Base-by-base conservation (phyloP, 1,139 yeast species). In the Taiozyma sp. region DNA sequence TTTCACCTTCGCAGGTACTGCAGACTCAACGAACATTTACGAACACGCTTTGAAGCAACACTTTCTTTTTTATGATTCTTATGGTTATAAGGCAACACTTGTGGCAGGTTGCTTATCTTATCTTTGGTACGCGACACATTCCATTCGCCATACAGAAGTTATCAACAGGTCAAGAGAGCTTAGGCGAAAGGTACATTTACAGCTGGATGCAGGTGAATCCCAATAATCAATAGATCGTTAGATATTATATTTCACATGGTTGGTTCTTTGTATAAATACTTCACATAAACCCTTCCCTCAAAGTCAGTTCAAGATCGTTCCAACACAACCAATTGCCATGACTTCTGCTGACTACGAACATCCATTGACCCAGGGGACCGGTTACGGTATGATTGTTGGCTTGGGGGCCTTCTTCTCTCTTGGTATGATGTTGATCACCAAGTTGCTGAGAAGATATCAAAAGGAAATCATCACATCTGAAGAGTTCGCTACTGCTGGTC, bases 341-440 rank as follows among this genome's bases (percentile, higher is more conserved):
- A n/a, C 36, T 32, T 5, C 36, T 14, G 22, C 41, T 38, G 41
- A 38, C 14, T 22, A 19, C 14, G 41, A 38, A 38, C 41, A 38
- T 28, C 64, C 64, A 14, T 53, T 55, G 27, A 54, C 65, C 6
- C 58, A 62, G 45, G 59, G 63, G 7, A 92, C 87, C n/a, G 97
- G 97, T n/a, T 91, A 90, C 64, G 97, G 91, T 34, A 85, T 91
- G 53, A 89, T 91, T 23, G 85, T 89, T 22, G 98, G 97, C 23
- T 76, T 91, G 32, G 97, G 97, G 46, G 78, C 87, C 44, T 84
- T 83, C 10, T 90, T 90, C 65, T 87, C 96, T 10, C 61, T 76
- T 10, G 89, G 89, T 54, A 90, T 90, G 96, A 80, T 89, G 63
- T 65, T 76, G 47, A 83, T 88, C 51, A 88, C 96, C 0, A 79